Conservation (phyloP, 176 grass and related monocot species). For the Zoysia pacifica region DNA sequence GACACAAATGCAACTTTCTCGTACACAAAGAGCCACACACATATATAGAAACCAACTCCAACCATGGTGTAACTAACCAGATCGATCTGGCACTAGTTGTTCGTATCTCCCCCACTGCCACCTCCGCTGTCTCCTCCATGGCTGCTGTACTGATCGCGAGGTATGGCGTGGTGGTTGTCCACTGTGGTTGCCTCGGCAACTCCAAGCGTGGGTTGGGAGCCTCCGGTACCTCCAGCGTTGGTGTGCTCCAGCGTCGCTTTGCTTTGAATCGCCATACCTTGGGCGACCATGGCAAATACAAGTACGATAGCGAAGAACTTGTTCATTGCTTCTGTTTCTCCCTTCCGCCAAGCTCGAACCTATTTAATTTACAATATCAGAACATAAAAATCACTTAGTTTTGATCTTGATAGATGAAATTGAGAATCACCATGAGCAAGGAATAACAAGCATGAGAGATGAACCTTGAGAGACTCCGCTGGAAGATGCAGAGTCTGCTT, state of each 20-base stretch:
- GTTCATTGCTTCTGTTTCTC: not conserved
- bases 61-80: not conserved
- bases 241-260: not conserved
- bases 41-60: not conserved
- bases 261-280: not conserved
- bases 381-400: not conserved
- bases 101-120: constrained; percentile 27
- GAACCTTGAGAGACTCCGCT: constrained; percentile 29
- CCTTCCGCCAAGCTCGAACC: not conserved
- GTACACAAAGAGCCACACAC: too few relatives aligned
- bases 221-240: not conserved
- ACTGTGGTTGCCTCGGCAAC: constrained; percentile 17
- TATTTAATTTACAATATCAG: not conserved
- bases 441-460: not conserved
- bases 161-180: constrained; percentile 59
- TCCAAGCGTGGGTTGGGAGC: not conserved
- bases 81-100: constrained; percentile 31
- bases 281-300: not conserved
- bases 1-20: too few relatives aligned
- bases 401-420: not conserved
- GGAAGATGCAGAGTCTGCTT: not conserved
- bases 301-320: constrained; percentile 27
- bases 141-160: constrained; percentile 47
- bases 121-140: constrained; percentile 39
- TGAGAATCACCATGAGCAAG: not conserved